phyloP scores from a whole-genome alignment of 108 stramenopile genomes.

The Skeletonema marinoi region DNA sequence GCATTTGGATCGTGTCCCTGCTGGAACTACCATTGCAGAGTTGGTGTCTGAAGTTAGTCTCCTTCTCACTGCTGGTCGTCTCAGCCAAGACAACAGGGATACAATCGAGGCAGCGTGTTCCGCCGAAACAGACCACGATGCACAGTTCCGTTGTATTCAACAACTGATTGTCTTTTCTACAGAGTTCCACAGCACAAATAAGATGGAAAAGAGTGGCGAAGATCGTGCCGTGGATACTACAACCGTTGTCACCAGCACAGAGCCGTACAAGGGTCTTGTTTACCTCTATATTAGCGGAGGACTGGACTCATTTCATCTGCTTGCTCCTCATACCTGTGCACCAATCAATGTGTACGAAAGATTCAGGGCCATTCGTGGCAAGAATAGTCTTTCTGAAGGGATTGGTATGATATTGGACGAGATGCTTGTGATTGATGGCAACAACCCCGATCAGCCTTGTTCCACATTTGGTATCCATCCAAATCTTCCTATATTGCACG shows the following conservation, averaged over 20 bases:
- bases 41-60: constrained; percentile 59
- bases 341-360: constrained; percentile 42
- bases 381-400: constrained; percentile 23
- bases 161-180: constrained; percentile 52
- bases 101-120: constrained; percentile 44
- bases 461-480: constrained; percentile 51
- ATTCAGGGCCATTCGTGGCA: constrained; percentile 49
- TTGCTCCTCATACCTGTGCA: constrained; percentile 52
- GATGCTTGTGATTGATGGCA: constrained; percentile 37
- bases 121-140: constrained; percentile 11
- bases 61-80: constrained; percentile 60
- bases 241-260: constrained; percentile 8
- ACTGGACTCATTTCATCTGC: constrained; percentile 61
- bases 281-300: constrained; percentile 62
- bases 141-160: constrained; percentile 32
- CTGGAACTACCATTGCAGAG: constrained; percentile 13
- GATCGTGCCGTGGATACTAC: constrained; percentile 3
- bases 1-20: constrained; percentile 24
- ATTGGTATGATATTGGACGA: constrained; percentile 24
- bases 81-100: constrained; percentile 43
- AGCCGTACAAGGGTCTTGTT: constrained; percentile 70
- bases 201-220: constrained; percentile 24
- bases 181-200: constrained; percentile 70
- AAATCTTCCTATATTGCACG: constrained; percentile 28
- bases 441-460: constrained; percentile 50